These are phyloP conservation scores for Galeopsis tetrahit DNA, from an alignment of 257 asterid species.

Conservation along the genomic window DNA sequence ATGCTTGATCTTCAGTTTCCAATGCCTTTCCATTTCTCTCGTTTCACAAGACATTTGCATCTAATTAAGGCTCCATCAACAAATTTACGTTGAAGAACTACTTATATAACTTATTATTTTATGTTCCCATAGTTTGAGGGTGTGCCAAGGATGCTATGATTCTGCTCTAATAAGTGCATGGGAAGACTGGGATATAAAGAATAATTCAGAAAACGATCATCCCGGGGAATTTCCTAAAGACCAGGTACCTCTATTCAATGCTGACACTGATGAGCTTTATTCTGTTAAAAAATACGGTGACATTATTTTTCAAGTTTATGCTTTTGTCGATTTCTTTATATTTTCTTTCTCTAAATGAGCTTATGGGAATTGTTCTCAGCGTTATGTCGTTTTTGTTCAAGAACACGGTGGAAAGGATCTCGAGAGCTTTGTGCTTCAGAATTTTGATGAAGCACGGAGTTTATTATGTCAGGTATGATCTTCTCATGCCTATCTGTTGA, in stretches of 20 bases:
- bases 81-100: constrained; percentile 16
- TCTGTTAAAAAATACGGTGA: constrained; percentile 19
- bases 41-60: constrained; percentile 24
- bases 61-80: background rate
- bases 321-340: constrained; percentile 8
- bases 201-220: constrained; percentile 87
- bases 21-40: background rate
- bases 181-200: constrained; percentile 89
- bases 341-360: constrained; percentile 26
- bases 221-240: constrained; percentile 78
- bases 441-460: constrained; percentile 86
- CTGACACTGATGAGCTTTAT: constrained; percentile 17
- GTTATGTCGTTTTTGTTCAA: constrained; percentile 84
- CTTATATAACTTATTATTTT: constrained; percentile 29
- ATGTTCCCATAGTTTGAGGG: constrained; percentile 64
- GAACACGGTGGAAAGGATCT: constrained; percentile 97
- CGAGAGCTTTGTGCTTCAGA: constrained; percentile 81
- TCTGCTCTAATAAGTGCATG: constrained; percentile 77
- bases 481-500: constrained; percentile 10
- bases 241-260: constrained; percentile 58
- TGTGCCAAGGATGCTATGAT: constrained; percentile 88
- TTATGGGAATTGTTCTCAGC: constrained; percentile 49
- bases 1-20: constrained; percentile 6
- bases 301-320: constrained; percentile 5
- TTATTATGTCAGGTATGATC: constrained; percentile 73